Evolutionary conservation across 768 basidiomycete species (phyloP).

Genomic region (Mycena albidolilacea): DNA sequence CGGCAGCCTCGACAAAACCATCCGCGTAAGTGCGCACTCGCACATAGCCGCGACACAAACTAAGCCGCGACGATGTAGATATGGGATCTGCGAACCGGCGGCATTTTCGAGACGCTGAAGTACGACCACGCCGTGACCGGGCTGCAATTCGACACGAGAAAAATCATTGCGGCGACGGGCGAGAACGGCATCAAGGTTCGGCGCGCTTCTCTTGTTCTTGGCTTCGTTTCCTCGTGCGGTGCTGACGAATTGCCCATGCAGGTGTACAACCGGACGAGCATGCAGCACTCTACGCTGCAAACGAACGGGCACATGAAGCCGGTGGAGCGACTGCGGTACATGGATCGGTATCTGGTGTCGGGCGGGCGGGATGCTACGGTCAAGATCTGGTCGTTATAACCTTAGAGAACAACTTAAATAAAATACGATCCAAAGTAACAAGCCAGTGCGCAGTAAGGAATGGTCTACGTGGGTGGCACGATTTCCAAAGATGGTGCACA

Average conservation of each 20-base stretch:
- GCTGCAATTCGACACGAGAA: constrained; percentile 95
- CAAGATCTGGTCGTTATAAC: constrained; percentile 94
- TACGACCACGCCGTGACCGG: constrained; percentile 93
- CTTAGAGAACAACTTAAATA: constrained; percentile 19
- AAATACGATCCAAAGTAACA: not conserved
- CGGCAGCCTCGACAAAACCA: constrained; percentile 93
- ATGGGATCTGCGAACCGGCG: constrained; percentile 96
- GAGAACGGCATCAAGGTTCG: constrained; percentile 93
- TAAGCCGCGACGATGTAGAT: constrained; percentile 66
- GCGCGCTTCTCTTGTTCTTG: not conserved
- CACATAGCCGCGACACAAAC: not conserved
- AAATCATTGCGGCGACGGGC: constrained; percentile 92
- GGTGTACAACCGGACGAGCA: constrained; percentile 96
- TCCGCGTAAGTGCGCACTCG: constrained; percentile 72
- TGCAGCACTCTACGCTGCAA: constrained; percentile 85
- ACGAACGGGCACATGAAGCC: constrained; percentile 97
- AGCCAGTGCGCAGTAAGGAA: too few species aligned
- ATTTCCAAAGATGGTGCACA: too few species aligned
- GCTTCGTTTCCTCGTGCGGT: not conserved
- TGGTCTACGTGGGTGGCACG: too few species aligned
- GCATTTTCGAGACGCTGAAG: constrained; percentile 88
- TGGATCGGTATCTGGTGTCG: constrained; percentile 94
- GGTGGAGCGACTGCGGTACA: constrained; percentile 90
- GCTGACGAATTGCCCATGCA: constrained; percentile 47
- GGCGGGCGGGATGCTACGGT: constrained; percentile 90